Evolutionary conservation across 148 eudicot species (phyloP), one percentile per base, ranked within the genome.

Genomic region (Spergularia bocconei): DNA sequence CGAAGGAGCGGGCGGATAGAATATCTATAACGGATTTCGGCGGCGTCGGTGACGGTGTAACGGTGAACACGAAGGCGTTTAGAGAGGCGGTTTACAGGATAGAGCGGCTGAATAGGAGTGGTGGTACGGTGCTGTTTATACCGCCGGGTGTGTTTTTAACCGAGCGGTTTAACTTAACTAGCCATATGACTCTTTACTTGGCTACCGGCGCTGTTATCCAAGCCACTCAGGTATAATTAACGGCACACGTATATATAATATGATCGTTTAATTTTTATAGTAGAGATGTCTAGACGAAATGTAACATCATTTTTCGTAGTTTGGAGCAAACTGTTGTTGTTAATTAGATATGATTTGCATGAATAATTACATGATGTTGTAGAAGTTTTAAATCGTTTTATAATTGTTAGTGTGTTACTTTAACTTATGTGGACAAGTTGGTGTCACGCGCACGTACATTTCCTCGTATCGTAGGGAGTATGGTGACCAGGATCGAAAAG

Each of bases 161-260:
- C 1, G 94, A 53, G 54, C 76, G 84, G 48, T 96, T 96, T 72
- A 91, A 91, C 72, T 87, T 96, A 12, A 92, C 99, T 0, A 96
- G 99, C 52, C 92, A 78, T 51, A 92, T 96, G 97, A 96, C 99
- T 19, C 92, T 96, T 33, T 96, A 78, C 75, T 86, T 96, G 89
- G 91, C 98, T 64, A 75, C 56, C 23, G 98, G 90, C 64, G 98
- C 99, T 67, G 88, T 88, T 36, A 92, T 96, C 83, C 91, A 83
- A 82, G 97, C 98, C n/a, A 86, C 98, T 10, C 88, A 82, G 99
- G 99, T 95, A 81, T 6, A 41, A 13, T 52, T 15, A 21, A 8
- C 13, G 3, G 21, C 15, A 15, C 36, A 29, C 36, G 2, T 54
- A 17, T 29, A 23, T 70, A 33, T 57, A n/a, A 13, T 29, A 29